Base-by-base conservation (phyloP, 1,139 yeast genomes). In the Torulaspora globosa region DNA sequence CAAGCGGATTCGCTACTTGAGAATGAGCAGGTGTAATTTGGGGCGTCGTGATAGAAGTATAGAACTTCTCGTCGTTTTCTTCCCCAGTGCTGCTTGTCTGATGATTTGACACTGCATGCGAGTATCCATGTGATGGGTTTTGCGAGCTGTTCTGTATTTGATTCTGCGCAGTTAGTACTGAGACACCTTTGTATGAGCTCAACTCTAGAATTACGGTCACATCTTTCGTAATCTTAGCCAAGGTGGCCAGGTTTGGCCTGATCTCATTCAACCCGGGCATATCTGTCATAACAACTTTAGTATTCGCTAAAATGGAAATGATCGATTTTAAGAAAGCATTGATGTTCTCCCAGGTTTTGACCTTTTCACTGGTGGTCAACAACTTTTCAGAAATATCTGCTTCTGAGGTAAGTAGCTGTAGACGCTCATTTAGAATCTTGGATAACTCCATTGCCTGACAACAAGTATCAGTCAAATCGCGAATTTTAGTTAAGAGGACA, bases 221-320 rank as follows among this genome's bases (percentile, higher is more conserved):
- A 58, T 90, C 97, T 60, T 90, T 90, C 2, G 96, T 87, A 3
- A 90, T 84, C 52, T 88, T 82, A 0, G 97, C 89, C 48, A 90
- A 70, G 28, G 81, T 78, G 0, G 96, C 87, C 70, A 90, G 76
- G 6, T 86, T 82, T 5, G 87, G 80, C 50, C 96, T 72, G 3
- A 86, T 85, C 47, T 86, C 96, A 56, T 85, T 83, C 42, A 90
- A 71, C 11, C 82, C 76, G 0, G 95, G 92, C 48, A 88, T 71
- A 57, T 87, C 96, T 47, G 76, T 75, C 76, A 87, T 84, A n/a
- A 92, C 80, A 1, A 80, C 78, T 61, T 88, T 89, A 0, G 94
- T 89, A 1, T 88, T 79, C 1, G 92, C 92, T 53, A 90, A 72
- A 32, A 92, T 85, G 39, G 82, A 84, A 51, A 89, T 84, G 48